phyloP scores from a whole-genome alignment of 2,329 filamentous ascomycete genomes.

The Gnomoniopsis smithogilvyi region DNA sequence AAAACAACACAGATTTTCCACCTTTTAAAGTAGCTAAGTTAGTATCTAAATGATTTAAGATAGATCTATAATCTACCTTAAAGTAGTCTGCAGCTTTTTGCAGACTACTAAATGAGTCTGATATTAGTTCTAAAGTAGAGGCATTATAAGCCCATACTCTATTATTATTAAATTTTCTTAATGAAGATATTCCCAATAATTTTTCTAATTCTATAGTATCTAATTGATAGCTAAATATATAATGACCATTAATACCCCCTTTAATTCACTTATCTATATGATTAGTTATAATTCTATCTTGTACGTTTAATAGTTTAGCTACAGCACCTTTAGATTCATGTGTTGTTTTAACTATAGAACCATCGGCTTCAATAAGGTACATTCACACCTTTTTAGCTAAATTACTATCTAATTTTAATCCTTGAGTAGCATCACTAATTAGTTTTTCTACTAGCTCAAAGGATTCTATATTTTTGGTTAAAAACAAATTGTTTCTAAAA shows the following conservation, averaged over 20 bases:
- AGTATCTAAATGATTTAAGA: background rate
- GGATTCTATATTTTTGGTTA: background rate
- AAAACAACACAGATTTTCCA: background rate
- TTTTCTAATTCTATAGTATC: background rate
- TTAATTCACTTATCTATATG: conserved; percentile 15
- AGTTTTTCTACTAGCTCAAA: background rate
- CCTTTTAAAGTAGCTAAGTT: background rate
- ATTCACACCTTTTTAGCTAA: background rate
- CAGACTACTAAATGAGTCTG: background rate
- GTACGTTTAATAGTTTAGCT: background rate
- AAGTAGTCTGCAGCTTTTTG: background rate
- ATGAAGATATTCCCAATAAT: background rate
- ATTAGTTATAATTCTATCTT: background rate
- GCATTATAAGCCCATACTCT: background rate
- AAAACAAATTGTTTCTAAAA: background rate
- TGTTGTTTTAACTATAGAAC: background rate
- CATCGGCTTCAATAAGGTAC: background rate
- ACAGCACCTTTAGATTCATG: background rate
- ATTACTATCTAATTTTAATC: background rate
- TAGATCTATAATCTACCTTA: background rate
- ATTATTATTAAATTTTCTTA: background rate
- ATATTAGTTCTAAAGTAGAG: background rate
- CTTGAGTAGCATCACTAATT: background rate
- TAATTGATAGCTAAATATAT: background rate
- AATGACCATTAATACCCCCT: background rate